These are phyloP conservation scores for Echeveria elegans DNA, from an alignment of 164 flowering plant species.

Conservation along the genomic window DNA sequence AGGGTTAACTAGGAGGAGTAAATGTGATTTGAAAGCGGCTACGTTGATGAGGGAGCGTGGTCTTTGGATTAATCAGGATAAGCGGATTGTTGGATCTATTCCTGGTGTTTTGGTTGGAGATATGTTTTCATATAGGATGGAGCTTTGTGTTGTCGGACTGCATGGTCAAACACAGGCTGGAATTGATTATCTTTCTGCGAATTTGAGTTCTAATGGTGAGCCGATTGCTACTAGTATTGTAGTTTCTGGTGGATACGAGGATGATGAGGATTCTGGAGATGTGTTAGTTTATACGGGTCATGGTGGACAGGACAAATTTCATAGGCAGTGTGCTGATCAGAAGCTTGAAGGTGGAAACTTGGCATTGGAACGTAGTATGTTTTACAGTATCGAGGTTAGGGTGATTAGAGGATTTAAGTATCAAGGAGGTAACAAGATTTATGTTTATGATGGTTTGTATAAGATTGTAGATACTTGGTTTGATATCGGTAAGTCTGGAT, in stretches of 20 bases:
- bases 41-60: neutral
- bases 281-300: conserved; percentile 70
- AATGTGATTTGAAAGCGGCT: neutral
- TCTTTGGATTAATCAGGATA: conserved; percentile 2
- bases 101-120: conserved; percentile 78
- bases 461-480: conserved; percentile 61
- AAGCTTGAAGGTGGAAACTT: conserved; percentile 80
- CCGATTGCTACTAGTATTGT: conserved; percentile 81
- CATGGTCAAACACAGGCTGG: conserved; percentile 50
- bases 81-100: conserved; percentile 6
- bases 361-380: conserved; percentile 77
- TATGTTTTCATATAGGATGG: conserved; percentile 60
- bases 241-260: conserved; percentile 88
- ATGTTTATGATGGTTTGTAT: conserved; percentile 90
- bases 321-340: conserved; percentile 47
- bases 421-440: conserved; percentile 34
- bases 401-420: conserved; percentile 74
- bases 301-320: conserved; percentile 55
- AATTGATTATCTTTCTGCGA: conserved; percentile 24
- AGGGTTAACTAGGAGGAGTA: neutral
- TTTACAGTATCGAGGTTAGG: conserved; percentile 71
- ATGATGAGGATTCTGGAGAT: conserved; percentile 70
- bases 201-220: conserved; percentile 29
- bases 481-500: conserved; percentile 85
- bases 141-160: conserved; percentile 67